phyloP scores from a whole-genome alignment of 768 basidiomycete genomes.

The Melanogaster broomeanus region DNA sequence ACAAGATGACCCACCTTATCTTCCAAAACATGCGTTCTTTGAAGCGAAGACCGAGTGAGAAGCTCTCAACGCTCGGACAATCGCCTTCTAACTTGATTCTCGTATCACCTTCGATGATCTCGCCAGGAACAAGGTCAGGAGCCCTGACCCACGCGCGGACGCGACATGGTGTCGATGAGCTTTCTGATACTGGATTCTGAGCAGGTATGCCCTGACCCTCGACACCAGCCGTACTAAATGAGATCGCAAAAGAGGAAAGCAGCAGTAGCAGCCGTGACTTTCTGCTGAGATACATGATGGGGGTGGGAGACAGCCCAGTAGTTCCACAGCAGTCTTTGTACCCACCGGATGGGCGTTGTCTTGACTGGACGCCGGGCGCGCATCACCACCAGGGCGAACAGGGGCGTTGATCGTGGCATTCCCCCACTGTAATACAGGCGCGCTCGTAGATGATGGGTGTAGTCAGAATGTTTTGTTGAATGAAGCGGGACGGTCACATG shows the following conservation, averaged over 20 bases:
- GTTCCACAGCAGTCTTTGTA: background rate
- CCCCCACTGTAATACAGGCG: no score
- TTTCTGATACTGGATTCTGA: background rate
- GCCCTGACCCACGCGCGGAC: conserved; percentile 2
- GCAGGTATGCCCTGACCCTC: background rate
- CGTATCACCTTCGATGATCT: conserved; percentile 11
- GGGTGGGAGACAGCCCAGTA: background rate
- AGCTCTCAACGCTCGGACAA: conserved; percentile 7
- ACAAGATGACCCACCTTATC: background rate
- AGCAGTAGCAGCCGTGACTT: background rate
- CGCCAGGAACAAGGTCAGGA: conserved; percentile 16
- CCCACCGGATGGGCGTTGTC: background rate
- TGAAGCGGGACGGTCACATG: no score
- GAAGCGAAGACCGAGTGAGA: conserved; percentile 14
- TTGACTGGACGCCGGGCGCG: background rate
- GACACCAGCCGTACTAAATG: background rate
- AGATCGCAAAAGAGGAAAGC: background rate
- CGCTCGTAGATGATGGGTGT: no score
- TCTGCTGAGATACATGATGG: background rate
- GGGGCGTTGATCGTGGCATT: no score
- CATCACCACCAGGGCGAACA: no score
- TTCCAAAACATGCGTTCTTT: conserved; percentile 14
- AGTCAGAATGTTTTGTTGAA: background rate
- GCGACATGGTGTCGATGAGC: background rate
- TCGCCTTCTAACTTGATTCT: conserved; percentile 16